Base-by-base conservation (phyloP, 2,329 filamentous ascomycete species). In the Calonectria pauciramosa region DNA sequence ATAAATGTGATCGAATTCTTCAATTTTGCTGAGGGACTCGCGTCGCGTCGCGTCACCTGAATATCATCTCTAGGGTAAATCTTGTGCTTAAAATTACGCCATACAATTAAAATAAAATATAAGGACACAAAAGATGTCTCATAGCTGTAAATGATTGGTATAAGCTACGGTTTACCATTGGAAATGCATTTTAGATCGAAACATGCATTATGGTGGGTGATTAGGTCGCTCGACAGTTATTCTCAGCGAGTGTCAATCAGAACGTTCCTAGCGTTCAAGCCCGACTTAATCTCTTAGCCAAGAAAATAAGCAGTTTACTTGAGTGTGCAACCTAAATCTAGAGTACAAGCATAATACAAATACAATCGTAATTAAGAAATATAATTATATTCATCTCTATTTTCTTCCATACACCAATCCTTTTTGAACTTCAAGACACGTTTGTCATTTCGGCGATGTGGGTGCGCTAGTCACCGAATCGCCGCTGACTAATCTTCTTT, bases 1-100 rank as follows among this genome's bases (percentile, higher is more conserved):
- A n/a, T n/a, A 4, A n/a, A 10, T 47, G 1, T 23, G 1, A 4
- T 47, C 10, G 7, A 23, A 47, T 47, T 47, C 8, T 47, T 47
- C 1, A 9, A 47, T 7, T 1, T 8, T 1, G 5, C n/a, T 16
- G 2, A 6, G 9, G 20, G 11, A 47, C 8, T 8, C 10, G 20
- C 6, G 41, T n/a, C 8, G 20, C 41, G 41, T 47, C 7, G 38
- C 4, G 18, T 5, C 18, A 41, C 14, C 13, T 38, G 10, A 6
- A 1, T 7, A 41, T n/a, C 7, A 44, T 44, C 16, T 44, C 8
- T 13, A 47, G 20, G n/a, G 20, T 47, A 32, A 8, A 23, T 23
- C 8, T 47, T n/a, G 44, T 13, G 20, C n/a, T 23, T 9, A 23
- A 47, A 47, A 47, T 13, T n/a, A 2, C 44, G 13, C 23, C 10